phyloP scores from a whole-genome alignment of 2,329 filamentous ascomycete species.

The Alternaria solani region DNA sequence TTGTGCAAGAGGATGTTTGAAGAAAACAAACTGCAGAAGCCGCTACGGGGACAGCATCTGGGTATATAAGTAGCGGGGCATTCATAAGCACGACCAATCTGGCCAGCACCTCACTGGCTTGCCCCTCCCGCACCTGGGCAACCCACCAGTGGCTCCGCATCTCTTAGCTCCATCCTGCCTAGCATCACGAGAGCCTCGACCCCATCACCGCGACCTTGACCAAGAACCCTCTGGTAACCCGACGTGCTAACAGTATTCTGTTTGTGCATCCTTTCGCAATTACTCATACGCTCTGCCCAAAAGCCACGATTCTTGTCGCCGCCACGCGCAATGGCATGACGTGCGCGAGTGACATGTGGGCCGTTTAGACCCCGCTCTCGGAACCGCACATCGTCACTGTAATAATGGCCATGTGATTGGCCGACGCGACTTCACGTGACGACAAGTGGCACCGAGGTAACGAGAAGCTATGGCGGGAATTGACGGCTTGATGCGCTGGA shows the following conservation, averaged over 20 bases:
- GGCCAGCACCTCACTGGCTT: slow-evolving; percentile 31
- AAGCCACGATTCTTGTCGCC: background rate
- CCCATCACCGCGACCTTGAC: slow-evolving; percentile 16
- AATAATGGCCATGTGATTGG: slow-evolving; percentile 20
- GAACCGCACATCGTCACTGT: slow-evolving; percentile 19
- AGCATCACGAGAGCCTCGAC: slow-evolving; percentile 17
- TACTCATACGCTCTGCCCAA: background rate
- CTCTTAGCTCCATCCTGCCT: slow-evolving; percentile 30
- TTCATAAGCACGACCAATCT: slow-evolving; percentile 41
- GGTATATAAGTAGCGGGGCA: slow-evolving; percentile 37
- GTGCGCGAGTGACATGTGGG: slow-evolving; percentile 15
- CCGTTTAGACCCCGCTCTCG: slow-evolving; percentile 25
- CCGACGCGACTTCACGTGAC: slow-evolving; percentile 24
- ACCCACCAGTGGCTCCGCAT: slow-evolving; percentile 30
- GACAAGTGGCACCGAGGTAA: slow-evolving; percentile 9
- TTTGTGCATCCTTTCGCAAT: background rate
- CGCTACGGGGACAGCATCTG: slow-evolving; percentile 14
- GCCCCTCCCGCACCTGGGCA: slow-evolving; percentile 28
- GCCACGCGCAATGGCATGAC: slow-evolving; percentile 1
- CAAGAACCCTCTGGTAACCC: slow-evolving; percentile 1
- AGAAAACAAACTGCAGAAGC: slow-evolving; percentile 13
- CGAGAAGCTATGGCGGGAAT: slow-evolving; percentile 11
- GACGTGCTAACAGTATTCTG: slow-evolving; percentile 4
- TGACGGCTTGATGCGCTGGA: slow-evolving; percentile 10
- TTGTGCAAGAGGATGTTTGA: slow-evolving; percentile 12